phyloP scores from a whole-genome alignment of 1,139 yeast genomes.

The Pichia sp. region DNA sequence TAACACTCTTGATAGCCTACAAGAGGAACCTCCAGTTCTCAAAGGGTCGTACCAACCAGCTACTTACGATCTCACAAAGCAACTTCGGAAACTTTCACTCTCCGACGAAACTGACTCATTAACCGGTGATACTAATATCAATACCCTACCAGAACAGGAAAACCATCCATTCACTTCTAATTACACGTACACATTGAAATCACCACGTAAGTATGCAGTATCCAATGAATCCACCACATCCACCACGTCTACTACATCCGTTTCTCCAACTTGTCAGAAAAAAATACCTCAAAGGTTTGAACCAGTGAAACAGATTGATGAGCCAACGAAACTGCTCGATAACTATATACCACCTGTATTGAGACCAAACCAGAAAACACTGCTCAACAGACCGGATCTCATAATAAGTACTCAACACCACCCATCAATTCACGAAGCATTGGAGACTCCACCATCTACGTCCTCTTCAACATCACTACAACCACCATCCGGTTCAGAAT shows the following conservation, averaged over 20 bases:
- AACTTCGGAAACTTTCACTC: conserved; percentile 20
- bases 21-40: not conserved
- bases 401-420: conserved; percentile 3
- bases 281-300: conserved; percentile 5
- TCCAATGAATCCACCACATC: conserved; percentile 8
- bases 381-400: conserved; percentile 1
- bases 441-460: not conserved
- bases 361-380: conserved; percentile 17
- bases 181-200: conserved; percentile 1
- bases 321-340: conserved; percentile 20
- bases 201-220: conserved; percentile 3
- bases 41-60: conserved; percentile 22
- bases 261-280: conserved; percentile 14
- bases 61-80: conserved; percentile 22
- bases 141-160: not conserved
- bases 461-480: too few species aligned
- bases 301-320: conserved; percentile 25
- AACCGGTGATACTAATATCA: not conserved
- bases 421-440: not conserved
- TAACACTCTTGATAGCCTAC: conserved; percentile 16
- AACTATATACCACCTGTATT: conserved; percentile 28
- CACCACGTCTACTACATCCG: conserved; percentile 5
- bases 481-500: too few species aligned
- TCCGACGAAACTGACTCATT: not conserved
- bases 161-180: not conserved